phyloP scores from a whole-genome alignment of 2,329 filamentous ascomycete species.

The Cryphonectria parasitica region DNA sequence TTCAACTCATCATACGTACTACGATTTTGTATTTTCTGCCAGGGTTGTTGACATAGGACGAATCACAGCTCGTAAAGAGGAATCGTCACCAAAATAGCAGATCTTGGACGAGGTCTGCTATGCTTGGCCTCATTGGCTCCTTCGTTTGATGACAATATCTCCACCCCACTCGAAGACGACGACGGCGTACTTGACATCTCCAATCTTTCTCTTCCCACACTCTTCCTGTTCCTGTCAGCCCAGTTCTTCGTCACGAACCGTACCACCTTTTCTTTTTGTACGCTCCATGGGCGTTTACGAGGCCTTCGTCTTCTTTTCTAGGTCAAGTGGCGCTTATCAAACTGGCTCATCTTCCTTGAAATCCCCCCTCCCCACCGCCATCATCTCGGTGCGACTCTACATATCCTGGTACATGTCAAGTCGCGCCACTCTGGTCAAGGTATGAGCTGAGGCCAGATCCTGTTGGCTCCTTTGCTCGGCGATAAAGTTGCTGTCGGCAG shows the following conservation, averaged over 20 bases:
- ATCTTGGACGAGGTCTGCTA: neutral
- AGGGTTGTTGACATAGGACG: slow-evolving; percentile 11
- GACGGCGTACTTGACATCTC: neutral
- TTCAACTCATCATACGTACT: neutral
- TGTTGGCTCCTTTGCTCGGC: slow-evolving; percentile 7
- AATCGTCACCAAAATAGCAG: slow-evolving; percentile 6
- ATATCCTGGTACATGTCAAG: neutral
- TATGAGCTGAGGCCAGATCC: slow-evolving; percentile 1
- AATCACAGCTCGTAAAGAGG: slow-evolving; percentile 22
- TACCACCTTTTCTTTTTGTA: neutral
- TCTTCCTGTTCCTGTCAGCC: slow-evolving; percentile 7
- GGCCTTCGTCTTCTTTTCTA: neutral
- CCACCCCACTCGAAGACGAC: neutral
- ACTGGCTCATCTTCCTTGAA: neutral
- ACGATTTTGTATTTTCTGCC: neutral
- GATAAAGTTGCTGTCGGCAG: slow-evolving; percentile 7
- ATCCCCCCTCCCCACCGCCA: neutral
- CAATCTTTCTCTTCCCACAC: neutral
- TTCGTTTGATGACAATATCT: neutral
- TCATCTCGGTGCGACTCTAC: neutral
- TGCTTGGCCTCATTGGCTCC: slow-evolving; percentile 14
- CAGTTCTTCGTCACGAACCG: neutral
- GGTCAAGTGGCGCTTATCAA: neutral
- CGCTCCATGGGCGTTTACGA: slow-evolving; percentile 6
- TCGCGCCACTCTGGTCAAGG: slow-evolving; percentile 6